Evolutionary conservation across 345 rosid genomes (phyloP), one percentile per base, ranked within the genome.

Genomic region (Iberis pinnata): DNA sequence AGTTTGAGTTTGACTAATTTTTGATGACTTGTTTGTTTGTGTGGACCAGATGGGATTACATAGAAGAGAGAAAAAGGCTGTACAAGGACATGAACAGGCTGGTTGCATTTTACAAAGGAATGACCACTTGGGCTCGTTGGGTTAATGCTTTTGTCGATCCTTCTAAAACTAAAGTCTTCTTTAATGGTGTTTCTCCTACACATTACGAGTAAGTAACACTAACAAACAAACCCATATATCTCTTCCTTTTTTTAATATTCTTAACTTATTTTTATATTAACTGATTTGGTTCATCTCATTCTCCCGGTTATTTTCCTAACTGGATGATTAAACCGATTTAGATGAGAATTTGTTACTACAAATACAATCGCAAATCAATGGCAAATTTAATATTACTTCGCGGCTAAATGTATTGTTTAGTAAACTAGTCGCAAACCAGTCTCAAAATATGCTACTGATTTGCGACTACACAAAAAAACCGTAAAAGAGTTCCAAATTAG

Each of bases 111-210:
- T 85, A 88, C 60, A 88, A 80, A 73, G 98, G 90, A 3, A 42
- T 92, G 40, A 83, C 89, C 26, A 92, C 98, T 0, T 92, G 98
- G 96, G 89, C 85, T 20, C 76, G 96, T 64, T 92, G 98, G 98
- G 81, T 92, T 25, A 74, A 88, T 64, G 70, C 47, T 10, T 22
- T 75, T 0, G 77, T 92, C 6, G 68, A 88, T 65, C 82, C 98
- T 42, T 37, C 60, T 18, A 76, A 72, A 64, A 92, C 98, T 49
- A 88, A 69, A 56, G 95, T 92, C 65, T 85, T 87, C 74, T 84
- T 83, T 73, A 89, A 79, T 31, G 93, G 82, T 25, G 69, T 85
- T 18, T 92, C 96, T 54, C 98, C 98, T 2, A 62, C 72, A 8
- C 96, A 92, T 49, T 92, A 88, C 37, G 93, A 80, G 98, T 92